Conservation (phyloP, 345 rosid species). For the Aquilaria yunnanensis region DNA sequence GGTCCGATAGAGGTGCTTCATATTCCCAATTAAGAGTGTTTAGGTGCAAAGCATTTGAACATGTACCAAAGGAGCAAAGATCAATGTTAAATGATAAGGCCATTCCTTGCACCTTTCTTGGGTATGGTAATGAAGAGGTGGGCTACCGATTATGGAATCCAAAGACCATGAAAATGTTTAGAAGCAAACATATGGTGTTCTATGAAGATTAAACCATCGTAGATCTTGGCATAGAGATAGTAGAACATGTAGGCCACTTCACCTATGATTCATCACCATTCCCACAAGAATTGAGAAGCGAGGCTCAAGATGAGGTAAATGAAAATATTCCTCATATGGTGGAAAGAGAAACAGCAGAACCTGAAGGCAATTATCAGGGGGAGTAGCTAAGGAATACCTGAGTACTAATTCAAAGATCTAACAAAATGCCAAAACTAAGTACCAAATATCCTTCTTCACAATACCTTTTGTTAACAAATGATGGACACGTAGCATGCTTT, state of each 20-base stretch:
- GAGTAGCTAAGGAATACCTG: not conserved
- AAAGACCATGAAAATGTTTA: no score
- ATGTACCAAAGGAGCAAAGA: not conserved
- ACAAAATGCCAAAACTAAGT: not conserved
- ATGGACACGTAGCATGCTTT: not conserved
- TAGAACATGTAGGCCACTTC: no score
- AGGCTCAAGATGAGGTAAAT: no score
- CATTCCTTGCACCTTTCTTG: not conserved
- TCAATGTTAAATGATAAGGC: no score
- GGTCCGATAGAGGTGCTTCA: not conserved
- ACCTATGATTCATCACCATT: no score
- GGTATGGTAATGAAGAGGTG: not conserved
- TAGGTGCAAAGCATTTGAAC: not conserved
- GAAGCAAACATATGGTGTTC: no score
- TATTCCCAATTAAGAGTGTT: not conserved
- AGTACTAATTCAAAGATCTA: not conserved
- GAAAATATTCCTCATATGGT: no score
- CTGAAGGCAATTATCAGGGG: not conserved
- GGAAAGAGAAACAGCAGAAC: no score
- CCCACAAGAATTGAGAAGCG: no score
- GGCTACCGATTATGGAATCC: no score
- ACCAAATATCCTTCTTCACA: not conserved
- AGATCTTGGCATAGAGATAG: no score
- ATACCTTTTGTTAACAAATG: not conserved
- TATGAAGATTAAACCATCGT: no score